Evolutionary conservation across 2,329 filamentous ascomycete species (phyloP).

Genomic region (Fusarium sp.): DNA sequence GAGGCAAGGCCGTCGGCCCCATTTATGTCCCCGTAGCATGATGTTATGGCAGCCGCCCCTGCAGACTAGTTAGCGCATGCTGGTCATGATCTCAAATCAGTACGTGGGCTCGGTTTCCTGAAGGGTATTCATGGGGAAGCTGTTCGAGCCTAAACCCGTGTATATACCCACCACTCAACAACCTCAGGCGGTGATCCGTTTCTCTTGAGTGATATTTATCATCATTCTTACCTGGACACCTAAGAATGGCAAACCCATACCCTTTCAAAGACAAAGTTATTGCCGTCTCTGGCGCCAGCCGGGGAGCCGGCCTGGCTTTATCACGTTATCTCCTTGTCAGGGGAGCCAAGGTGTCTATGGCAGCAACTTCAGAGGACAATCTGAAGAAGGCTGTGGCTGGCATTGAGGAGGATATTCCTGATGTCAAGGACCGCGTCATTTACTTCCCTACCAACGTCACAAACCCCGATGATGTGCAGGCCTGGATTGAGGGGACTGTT

Average conservation of each 20-base stretch:
- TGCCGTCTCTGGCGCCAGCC: constrained; percentile 70
- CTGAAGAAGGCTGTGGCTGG: constrained; percentile 41
- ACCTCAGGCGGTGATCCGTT: not conserved
- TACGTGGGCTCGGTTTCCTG: not conserved
- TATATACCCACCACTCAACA: constrained; percentile 26
- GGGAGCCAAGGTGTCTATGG: constrained; percentile 49
- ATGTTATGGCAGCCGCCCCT: too few species aligned
- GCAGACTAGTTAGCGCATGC: not conserved
- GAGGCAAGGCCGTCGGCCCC: too few species aligned
- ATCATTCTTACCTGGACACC: not conserved
- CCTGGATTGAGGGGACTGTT: constrained; percentile 50
- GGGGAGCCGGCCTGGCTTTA: constrained; percentile 66
- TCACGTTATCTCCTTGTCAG: constrained; percentile 60
- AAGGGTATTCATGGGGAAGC: not conserved
- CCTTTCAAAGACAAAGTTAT: constrained; percentile 63
- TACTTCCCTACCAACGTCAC: constrained; percentile 47
- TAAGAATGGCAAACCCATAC: constrained; percentile 40
- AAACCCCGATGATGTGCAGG: constrained; percentile 48
- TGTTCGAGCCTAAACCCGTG: not conserved
- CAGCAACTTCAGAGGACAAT: constrained; percentile 45
- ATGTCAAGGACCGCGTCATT: constrained; percentile 39
- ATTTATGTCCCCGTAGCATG: constrained; percentile 1
- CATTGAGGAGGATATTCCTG: constrained; percentile 41
- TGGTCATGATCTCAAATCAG: not conserved
- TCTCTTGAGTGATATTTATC: not conserved